Percentiles rank a stretch among this genome's conserved stretches.
Evolutionary conservation across 2,329 filamentous ascomycete genomes (phyloP).

Genomic region (Coccinonectria pachysandricola): DNA sequence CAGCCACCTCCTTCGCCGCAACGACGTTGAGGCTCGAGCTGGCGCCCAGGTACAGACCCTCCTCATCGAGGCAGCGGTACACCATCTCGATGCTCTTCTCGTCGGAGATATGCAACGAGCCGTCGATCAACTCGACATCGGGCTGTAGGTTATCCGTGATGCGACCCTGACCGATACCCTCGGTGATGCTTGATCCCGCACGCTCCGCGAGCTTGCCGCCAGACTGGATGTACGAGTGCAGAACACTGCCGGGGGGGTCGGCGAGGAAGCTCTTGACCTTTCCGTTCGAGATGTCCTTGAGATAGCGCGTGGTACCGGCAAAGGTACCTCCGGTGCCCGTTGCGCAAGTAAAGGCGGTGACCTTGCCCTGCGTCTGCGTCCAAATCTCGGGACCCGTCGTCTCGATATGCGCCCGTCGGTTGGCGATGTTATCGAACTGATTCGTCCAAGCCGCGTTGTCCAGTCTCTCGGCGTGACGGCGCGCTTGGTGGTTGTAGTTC

Average conservation of each 20-base stretch:
- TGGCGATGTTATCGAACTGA: constrained; percentile 95
- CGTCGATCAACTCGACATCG: constrained; percentile 77
- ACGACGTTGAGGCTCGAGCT: constrained; percentile 93
- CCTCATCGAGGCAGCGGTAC: constrained; percentile 89
- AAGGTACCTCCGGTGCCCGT: constrained; percentile 90
- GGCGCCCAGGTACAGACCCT: constrained; percentile 89
- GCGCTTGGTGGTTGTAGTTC: constrained; percentile 97
- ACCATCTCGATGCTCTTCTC: constrained; percentile 98
- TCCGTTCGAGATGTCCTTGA: constrained; percentile 74
- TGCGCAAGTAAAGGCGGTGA: constrained; percentile 92
- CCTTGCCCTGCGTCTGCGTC: constrained; percentile 73
- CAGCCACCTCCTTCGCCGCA: constrained; percentile 85
- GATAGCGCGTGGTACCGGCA: constrained; percentile 75
- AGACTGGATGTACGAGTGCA: constrained; percentile 83
- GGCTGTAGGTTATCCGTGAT: constrained; percentile 89
- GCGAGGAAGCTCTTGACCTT: constrained; percentile 80
- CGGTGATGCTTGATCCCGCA: constrained; percentile 80
- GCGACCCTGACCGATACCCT: constrained; percentile 93
- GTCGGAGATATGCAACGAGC: constrained; percentile 73
- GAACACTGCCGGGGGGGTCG: constrained; percentile 85
- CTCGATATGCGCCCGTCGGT: constrained; percentile 87
- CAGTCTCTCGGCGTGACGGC: constrained; percentile 73
- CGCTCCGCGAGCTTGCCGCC: constrained; percentile 78
- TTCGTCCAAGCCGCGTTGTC: constrained; percentile 97
- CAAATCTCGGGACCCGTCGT: constrained; percentile 97